Percentiles rank a stretch among this genome's conserved stretches.
Conservation (phyloP, 805 yeast genomes). For the Lachancea nothofagi region DNA sequence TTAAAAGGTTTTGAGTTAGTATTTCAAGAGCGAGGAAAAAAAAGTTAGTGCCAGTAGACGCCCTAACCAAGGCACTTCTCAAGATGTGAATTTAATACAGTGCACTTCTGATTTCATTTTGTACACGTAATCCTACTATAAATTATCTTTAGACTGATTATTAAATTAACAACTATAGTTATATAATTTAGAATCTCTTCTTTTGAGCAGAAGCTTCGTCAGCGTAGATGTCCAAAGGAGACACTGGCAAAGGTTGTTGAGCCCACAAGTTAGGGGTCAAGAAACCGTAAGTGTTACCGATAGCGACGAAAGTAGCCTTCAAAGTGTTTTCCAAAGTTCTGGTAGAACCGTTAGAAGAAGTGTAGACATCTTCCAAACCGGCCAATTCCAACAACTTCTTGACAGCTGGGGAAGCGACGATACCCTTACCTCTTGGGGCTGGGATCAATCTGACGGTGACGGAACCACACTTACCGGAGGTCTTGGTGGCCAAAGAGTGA, state of each 20-base stretch:
- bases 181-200: conserved; percentile 59
- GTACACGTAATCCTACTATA: too few species aligned
- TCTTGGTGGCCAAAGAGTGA: conserved; percentile 96
- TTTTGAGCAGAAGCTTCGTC: conserved; percentile 72
- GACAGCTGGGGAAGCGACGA: conserved; percentile 99
- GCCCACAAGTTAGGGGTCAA: conserved; percentile 99
- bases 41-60: background rate
- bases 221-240: conserved; percentile 94
- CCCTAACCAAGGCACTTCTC: too few species aligned
- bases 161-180: conserved; percentile 1
- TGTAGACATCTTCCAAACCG: conserved; percentile 99
- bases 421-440: conserved; percentile 99
- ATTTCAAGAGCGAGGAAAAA: background rate
- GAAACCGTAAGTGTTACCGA: conserved; percentile 99
- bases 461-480: conserved; percentile 99
- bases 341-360: conserved; percentile 97
- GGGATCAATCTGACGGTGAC: conserved; percentile 97
- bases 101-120: too few species aligned
- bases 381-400: conserved; percentile 98
- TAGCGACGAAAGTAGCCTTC: conserved; percentile 98
- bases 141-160: too few species aligned
- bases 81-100: too few species aligned
- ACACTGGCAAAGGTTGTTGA: conserved; percentile 72
- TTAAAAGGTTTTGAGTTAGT: conserved; percentile 7
- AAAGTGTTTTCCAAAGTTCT: conserved; percentile 99